Conservation (phyloP, 1,139 yeast genomes). For the Pichia inconspicua region DNA sequence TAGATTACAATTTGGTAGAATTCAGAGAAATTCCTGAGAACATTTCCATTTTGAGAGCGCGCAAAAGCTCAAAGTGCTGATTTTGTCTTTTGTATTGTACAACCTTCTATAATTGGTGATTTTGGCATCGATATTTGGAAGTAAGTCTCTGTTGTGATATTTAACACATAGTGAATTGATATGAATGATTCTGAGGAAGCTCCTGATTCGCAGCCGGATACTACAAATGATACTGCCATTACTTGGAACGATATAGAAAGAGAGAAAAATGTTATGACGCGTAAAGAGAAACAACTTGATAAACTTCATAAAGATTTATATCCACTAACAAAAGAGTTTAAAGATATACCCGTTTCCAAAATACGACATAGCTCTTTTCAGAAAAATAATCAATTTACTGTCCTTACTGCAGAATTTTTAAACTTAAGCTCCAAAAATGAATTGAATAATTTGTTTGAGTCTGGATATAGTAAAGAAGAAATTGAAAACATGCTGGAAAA, state of each 20-base stretch:
- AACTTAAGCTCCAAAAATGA: slow-evolving; percentile 20
- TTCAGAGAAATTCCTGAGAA: too few species aligned
- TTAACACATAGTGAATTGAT: too few species aligned
- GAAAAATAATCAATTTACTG: slow-evolving; percentile 28
- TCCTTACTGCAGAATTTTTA: slow-evolving; percentile 26
- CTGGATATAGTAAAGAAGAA: slow-evolving; percentile 19
- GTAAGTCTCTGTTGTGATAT: too few species aligned
- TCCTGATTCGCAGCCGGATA: slow-evolving; percentile 14
- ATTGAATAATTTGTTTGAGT: slow-evolving; percentile 19
- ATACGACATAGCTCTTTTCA: slow-evolving; percentile 22
- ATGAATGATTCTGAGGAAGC: background rate
- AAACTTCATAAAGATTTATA: slow-evolving; percentile 11
- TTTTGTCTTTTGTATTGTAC: too few species aligned
- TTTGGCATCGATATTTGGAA: too few species aligned
- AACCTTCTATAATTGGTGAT: too few species aligned
- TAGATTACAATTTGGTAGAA: too few species aligned
- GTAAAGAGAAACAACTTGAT: slow-evolving; percentile 11
- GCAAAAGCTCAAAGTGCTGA: too few species aligned
- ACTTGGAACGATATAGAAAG: slow-evolving; percentile 16
- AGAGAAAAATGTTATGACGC: slow-evolving; percentile 7
- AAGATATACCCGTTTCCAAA: slow-evolving; percentile 11
- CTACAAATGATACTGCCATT: slow-evolving; percentile 7
- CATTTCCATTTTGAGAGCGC: too few species aligned
- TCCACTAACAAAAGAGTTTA: slow-evolving; percentile 17
- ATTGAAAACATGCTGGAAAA: slow-evolving; percentile 25